Conservation (phyloP, 768 basidiomycete species). For the Cystobasidium onofrii region DNA sequence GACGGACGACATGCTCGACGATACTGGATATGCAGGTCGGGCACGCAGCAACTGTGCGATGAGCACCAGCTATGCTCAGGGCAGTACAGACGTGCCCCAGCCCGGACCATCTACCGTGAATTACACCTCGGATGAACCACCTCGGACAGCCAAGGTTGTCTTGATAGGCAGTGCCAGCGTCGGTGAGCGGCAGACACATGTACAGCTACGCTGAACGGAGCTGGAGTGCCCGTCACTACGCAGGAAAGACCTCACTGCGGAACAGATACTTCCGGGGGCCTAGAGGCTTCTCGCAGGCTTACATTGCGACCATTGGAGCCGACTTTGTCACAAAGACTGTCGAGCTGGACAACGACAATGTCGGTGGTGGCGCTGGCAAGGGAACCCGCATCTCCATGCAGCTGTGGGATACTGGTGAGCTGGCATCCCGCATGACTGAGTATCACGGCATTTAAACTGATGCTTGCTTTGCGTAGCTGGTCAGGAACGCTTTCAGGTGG, state of each 20-base stretch:
- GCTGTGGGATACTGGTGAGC: slow-evolving; percentile 32
- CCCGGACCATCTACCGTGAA: slow-evolving; percentile 5
- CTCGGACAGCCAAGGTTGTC: slow-evolving; percentile 20
- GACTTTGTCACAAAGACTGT: slow-evolving; percentile 32
- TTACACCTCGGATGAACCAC: background rate
- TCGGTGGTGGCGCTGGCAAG: background rate
- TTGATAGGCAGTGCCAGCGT: slow-evolving; percentile 12
- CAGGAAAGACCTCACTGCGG: slow-evolving; percentile 22
- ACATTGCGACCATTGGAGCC: slow-evolving; percentile 34
- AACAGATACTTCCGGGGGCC: slow-evolving; percentile 3
- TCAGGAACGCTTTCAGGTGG: slow-evolving; percentile 33
- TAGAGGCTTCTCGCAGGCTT: slow-evolving; percentile 14
- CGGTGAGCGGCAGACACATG: background rate
- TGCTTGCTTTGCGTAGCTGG: slow-evolving; percentile 23
- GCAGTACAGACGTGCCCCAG: slow-evolving; percentile 20
- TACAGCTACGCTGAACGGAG: background rate
- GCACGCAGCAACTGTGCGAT: background rate
- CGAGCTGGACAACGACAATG: slow-evolving; percentile 15
- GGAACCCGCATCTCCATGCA: slow-evolving; percentile 3
- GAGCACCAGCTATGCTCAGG: slow-evolving; percentile 1
- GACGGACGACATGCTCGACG: background rate
- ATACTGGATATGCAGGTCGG: background rate
- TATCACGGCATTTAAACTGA: background rate
- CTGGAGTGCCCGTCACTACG: too few relatives aligned
- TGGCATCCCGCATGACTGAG: background rate